Evolutionary conservation across 257 asterid species (phyloP).

Genomic region (Nicotiana tabacum): DNA sequence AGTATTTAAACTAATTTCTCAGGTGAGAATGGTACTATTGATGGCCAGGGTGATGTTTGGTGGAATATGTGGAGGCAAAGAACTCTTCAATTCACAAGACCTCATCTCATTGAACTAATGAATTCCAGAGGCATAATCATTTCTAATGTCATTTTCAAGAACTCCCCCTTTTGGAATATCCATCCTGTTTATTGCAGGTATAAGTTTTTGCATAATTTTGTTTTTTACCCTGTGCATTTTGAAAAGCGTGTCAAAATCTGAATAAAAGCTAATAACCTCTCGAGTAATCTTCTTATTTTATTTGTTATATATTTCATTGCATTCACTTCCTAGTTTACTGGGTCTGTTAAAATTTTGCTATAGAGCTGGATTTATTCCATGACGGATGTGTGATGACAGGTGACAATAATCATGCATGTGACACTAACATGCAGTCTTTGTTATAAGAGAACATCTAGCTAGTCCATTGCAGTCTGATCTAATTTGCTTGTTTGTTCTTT

Average conservation of each 20-base stretch:
- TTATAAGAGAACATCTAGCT: background rate
- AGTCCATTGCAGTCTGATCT: background rate
- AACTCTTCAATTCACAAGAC: slow-evolving; percentile 75
- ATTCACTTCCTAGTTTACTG: too few species aligned
- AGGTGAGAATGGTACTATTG: slow-evolving; percentile 98
- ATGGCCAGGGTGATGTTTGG: slow-evolving; percentile 94
- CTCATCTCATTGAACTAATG: slow-evolving; percentile 76
- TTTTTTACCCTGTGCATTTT: background rate
- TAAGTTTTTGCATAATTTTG: background rate
- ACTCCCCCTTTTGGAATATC: slow-evolving; percentile 97
- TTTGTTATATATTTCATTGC: background rate
- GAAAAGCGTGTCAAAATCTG: background rate
- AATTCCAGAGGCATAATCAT: slow-evolving; percentile 67
- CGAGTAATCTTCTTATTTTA: background rate
- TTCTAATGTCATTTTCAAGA: slow-evolving; percentile 74
- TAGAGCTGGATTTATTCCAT: background rate
- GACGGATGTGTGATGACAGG: too few species aligned
- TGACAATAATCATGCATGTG: too few species aligned
- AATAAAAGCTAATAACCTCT: background rate
- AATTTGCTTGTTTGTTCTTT: slow-evolving; percentile 6
- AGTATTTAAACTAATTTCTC: background rate
- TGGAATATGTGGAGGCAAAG: slow-evolving; percentile 96
- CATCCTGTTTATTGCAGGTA: slow-evolving; percentile 99
- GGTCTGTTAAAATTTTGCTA: background rate
- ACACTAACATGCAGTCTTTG: too few species aligned